Evolutionary conservation across 2,329 filamentous ascomycete species (phyloP).

Genomic region (Pleurostoma richardsiae): DNA sequence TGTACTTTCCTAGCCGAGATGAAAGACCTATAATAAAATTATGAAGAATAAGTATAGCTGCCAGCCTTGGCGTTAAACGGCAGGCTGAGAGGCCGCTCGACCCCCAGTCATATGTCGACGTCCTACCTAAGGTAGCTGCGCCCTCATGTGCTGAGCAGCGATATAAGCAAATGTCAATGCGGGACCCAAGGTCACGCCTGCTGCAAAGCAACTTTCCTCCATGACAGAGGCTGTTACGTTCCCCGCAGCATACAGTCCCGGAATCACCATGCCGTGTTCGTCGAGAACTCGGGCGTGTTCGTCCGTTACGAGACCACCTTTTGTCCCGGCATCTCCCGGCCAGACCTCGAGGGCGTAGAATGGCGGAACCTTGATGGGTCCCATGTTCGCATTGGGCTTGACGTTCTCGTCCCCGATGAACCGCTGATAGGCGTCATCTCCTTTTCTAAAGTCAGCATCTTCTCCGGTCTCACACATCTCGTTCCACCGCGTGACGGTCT

Average conservation of each 20-base stretch:
- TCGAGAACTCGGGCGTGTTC: constrained; percentile 19
- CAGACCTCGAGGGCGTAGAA: constrained; percentile 26
- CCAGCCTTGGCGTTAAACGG: too few relatives aligned
- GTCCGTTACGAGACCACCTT: constrained; percentile 28
- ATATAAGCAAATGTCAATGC: constrained; percentile 28
- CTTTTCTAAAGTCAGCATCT: constrained; percentile 26
- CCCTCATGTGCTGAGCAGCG: constrained; percentile 7
- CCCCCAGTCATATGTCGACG: too few relatives aligned
- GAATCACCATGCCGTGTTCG: constrained; percentile 12
- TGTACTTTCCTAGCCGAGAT: too few relatives aligned
- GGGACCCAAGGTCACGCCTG: constrained; percentile 27
- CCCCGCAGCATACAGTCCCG: constrained; percentile 26
- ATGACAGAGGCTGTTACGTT: constrained; percentile 26
- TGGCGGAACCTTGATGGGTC: constrained; percentile 17
- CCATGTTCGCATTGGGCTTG: constrained; percentile 23
- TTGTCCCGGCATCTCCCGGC: constrained; percentile 30
- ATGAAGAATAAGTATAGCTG: too few relatives aligned
- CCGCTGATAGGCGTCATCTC: constrained; percentile 21
- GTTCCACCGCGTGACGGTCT: constrained; percentile 22
- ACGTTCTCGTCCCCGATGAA: constrained; percentile 23
- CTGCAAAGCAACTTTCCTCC: constrained; percentile 24
- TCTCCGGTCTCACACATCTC: constrained; percentile 17
- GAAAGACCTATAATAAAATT: too few relatives aligned
- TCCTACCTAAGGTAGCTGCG: too few relatives aligned
- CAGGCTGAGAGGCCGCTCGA: too few relatives aligned